Evolutionary conservation across 441 rosid species (phyloP), one percentile per base, ranked within the genome.

Genomic region (Dalechampia spathulata): DNA sequence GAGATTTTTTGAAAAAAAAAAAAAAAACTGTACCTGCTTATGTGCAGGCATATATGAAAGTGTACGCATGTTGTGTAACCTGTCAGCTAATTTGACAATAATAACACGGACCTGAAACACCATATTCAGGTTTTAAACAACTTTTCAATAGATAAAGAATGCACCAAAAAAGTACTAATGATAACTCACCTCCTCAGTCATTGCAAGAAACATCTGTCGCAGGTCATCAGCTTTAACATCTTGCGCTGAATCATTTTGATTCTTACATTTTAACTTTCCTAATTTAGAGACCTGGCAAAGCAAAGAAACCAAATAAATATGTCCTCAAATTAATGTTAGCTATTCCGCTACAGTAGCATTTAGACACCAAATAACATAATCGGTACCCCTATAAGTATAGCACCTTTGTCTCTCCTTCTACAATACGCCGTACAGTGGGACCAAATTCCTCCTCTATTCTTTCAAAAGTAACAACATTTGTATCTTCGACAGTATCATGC

Each of bases 361-460:
- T 43, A 45, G 32, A 45, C 23, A 34, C 14, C n/a, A 21, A 58
- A 52, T 38, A 65, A 59, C 36, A 52, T 21, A 49, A n/a, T 62
- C 42, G n/a, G 52, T 53, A 6, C 37, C 72, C 34, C 58, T 32
- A 59, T 32, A 55, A 50, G 55, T 16, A 65, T 66, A 61, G 69
- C 72, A 86, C 99, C 97, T 92, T 92, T 49, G 99, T 92, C 78
- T 92, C 99, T 69, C 99, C 99, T 81, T 92, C 99, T 28, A 92
- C 97, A 61, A 89, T 92, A 76, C 57, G 88, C 46, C 99, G 83
- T 32, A 92, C 97, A 22, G 73, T 81, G 54, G 81, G 80, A 62
- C 99, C 95, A 80, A 92, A 92, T 73, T 89, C 92, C 63, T 81
- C 79, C 65, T 92, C 96, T 76, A 92, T 85, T 73, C 87, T 89